Percentiles rank a stretch among this genome's conserved stretches.
These are phyloP conservation scores for Scheffersomyces stipitis DNA, from an alignment of 805 yeast genomes.

Conservation along the genomic window DNA sequence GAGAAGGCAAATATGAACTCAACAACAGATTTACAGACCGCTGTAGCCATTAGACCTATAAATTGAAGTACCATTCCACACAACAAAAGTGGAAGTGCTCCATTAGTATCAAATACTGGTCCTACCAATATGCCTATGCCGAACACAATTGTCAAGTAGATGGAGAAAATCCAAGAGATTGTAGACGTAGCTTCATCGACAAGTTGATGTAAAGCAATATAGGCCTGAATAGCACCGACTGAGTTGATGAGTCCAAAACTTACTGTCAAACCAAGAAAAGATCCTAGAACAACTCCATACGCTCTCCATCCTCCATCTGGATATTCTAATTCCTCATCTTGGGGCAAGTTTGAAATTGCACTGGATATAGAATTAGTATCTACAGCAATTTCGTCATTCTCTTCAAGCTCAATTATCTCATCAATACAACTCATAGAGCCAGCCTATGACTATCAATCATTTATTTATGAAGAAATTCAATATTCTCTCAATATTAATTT, in stretches of 20 bases:
- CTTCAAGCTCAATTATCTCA: no score
- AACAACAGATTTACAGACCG: constrained; percentile 14
- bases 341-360: no score
- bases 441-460: no score
- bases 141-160: constrained; percentile 32
- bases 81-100: constrained; percentile 14
- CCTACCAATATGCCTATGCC: constrained; percentile 22
- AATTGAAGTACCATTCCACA: constrained; percentile 13
- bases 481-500: no score
- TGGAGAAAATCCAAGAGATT: constrained; percentile 42
- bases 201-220: constrained; percentile 37
- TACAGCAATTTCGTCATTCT: no score
- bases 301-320: constrained; percentile 27
- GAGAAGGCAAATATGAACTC: constrained; percentile 21
- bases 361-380: no score
- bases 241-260: constrained; percentile 33
- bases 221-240: constrained; percentile 40
- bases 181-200: constrained; percentile 26
- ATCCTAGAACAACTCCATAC: constrained; percentile 21
- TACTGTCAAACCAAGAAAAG: constrained; percentile 49
- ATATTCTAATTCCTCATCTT: no score
- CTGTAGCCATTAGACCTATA: constrained; percentile 19
- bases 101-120: constrained; percentile 20
- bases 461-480: no score
- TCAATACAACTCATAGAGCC: no score